These are phyloP conservation scores for Chenopodium formosanum DNA, from an alignment of 148 eudicot species.

Conservation along the genomic window DNA sequence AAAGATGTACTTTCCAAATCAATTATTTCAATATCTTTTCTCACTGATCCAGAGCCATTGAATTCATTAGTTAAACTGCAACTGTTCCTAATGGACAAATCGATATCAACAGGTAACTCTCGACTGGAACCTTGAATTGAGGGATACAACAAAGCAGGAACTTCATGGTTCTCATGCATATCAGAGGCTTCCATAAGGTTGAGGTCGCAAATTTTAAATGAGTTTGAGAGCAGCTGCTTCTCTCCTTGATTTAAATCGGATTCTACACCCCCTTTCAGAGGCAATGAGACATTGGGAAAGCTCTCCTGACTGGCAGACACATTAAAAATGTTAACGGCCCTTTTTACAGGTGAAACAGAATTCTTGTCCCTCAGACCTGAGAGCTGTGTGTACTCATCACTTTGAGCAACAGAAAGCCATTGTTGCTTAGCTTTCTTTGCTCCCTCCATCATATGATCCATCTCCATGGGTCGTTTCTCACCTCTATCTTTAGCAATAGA, in stretches of 20 bases:
- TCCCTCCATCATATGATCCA: slow-evolving; percentile 37
- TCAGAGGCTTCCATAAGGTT: slow-evolving; percentile 74
- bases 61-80: slow-evolving; percentile 34
- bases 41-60: slow-evolving; percentile 44
- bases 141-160: slow-evolving; percentile 39
- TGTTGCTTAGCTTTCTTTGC: slow-evolving; percentile 57
- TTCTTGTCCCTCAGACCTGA: slow-evolving; percentile 37
- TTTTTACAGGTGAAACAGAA: slow-evolving; percentile 29
- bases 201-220: slow-evolving; percentile 89
- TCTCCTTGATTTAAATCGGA: slow-evolving; percentile 42
- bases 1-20: slow-evolving; percentile 74
- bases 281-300: slow-evolving; percentile 37
- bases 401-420: slow-evolving; percentile 50
- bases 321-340: slow-evolving; percentile 23
- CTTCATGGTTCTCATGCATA: slow-evolving; percentile 50
- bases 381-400: slow-evolving; percentile 34
- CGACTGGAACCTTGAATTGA: slow-evolving; percentile 42
- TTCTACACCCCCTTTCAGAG: slow-evolving; percentile 34
- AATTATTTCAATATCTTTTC: slow-evolving; percentile 76
- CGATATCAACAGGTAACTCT: slow-evolving; percentile 48
- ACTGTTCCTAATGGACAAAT: slow-evolving; percentile 68
- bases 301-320: slow-evolving; percentile 36
- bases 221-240: slow-evolving; percentile 71
- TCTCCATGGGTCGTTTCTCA: slow-evolving; percentile 61
- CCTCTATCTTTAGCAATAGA: slow-evolving; percentile 50